Evolutionary conservation across 1,139 yeast species (phyloP).

Genomic region (Taphrina deformans): DNA sequence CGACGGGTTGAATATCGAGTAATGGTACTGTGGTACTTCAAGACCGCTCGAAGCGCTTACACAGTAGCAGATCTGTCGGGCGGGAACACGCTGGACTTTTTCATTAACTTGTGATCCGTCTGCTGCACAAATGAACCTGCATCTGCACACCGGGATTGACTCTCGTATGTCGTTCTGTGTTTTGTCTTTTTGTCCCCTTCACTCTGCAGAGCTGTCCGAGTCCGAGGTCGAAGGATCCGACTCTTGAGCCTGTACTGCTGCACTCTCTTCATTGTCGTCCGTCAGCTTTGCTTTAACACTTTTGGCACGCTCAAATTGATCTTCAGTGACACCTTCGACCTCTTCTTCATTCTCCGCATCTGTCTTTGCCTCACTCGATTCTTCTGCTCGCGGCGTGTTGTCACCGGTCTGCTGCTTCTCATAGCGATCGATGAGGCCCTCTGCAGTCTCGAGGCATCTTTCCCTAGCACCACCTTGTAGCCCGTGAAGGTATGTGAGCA

Average conservation of each 20-base stretch:
- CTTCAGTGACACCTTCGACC: slow-evolving; percentile 8
- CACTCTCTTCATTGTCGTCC: background rate
- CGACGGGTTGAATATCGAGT: too few relatives aligned
- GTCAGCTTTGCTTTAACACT: background rate
- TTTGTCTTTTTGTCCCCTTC: background rate
- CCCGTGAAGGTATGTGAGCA: slow-evolving; percentile 4
- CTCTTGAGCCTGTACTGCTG: background rate
- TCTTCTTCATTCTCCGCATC: slow-evolving; percentile 2
- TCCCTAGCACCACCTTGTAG: slow-evolving; percentile 20
- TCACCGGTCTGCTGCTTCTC: background rate
- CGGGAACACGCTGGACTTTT: too few relatives aligned
- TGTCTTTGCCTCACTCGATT: background rate
- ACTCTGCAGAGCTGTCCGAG: background rate
- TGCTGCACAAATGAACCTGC: too few relatives aligned
- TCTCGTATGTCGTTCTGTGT: too few relatives aligned
- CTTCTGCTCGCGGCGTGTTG: background rate
- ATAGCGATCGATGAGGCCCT: background rate
- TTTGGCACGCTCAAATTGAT: slow-evolving; percentile 6
- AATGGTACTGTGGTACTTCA: too few relatives aligned
- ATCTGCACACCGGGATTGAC: too few relatives aligned
- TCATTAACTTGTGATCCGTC: too few relatives aligned
- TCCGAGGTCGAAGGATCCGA: background rate
- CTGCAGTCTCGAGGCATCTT: slow-evolving; percentile 14
- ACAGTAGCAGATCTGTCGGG: too few relatives aligned
- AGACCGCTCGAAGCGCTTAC: too few relatives aligned